These are phyloP conservation scores for Limnanthes douglasii DNA, from an alignment of 345 rosid species.

Conservation along the genomic window DNA sequence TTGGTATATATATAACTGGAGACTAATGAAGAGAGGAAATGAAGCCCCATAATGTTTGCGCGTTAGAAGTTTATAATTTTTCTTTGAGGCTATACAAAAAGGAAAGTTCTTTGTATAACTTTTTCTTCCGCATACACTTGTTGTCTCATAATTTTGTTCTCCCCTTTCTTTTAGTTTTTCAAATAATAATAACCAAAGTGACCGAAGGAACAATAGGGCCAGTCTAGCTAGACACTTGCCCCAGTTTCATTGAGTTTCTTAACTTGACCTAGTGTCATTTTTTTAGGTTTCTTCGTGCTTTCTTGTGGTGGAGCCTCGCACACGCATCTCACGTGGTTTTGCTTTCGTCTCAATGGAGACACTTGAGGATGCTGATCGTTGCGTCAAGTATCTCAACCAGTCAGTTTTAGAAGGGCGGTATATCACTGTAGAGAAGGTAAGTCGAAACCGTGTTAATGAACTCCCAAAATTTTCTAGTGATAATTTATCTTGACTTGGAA, in stretches of 20 bases:
- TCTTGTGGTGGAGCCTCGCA: constrained; percentile 93
- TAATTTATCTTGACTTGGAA: constrained; percentile 52
- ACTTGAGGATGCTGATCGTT: constrained; percentile 72
- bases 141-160: not conserved
- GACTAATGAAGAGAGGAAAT: no score
- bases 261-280: constrained; percentile 7
- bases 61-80: no score
- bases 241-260: no score
- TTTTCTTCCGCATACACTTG: no score
- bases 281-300: constrained; percentile 73
- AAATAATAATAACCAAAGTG: no score
- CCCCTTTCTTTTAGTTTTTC: no score
- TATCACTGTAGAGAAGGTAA: constrained; percentile 98
- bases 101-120: no score
- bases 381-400: constrained; percentile 91
- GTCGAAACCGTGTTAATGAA: constrained; percentile 4
- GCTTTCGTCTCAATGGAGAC: constrained; percentile 84
- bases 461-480: constrained; percentile 6
- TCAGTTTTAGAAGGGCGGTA: constrained; percentile 92
- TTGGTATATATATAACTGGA: no score
- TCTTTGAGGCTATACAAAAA: no score
- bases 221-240: no score
- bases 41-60: no score
- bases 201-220: no score
- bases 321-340: constrained; percentile 90